Base-by-base conservation (phyloP, 23 red algal genomes). In the Gracilaria gracilis region DNA sequence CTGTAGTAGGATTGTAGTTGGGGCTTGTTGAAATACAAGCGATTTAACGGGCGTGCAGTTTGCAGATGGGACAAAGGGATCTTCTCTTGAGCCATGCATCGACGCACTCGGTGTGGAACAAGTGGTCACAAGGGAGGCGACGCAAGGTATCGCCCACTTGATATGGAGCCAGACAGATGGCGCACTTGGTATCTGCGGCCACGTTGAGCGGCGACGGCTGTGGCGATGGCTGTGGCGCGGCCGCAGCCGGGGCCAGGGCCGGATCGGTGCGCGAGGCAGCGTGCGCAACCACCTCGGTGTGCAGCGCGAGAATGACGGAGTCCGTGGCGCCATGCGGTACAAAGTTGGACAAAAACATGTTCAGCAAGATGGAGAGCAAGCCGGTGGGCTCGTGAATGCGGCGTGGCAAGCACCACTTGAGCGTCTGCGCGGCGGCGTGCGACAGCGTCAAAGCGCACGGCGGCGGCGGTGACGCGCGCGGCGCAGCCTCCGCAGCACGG, bases 61-160 rank as follows among this genome's bases (percentile, higher is more conserved):
- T 89, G 85, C 85, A 89, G 4, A 89, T 80, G 33, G 85, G 85
- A 53, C 85, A 89, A 23, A 79, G 65, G 32, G 37, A 76, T 15
- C 71, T 61, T 51, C 51, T 89, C 24, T 80, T 57, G 46, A 89
- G 71, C 85, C 85, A 89, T 57, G 61, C 50, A 38, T 89, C 85
- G 34, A 89, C 74, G 40, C 85, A 89, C 85, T 89, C 70, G 32
- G 85, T 58, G 54, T 89, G 85, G 49, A 89, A 89, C 20, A 58
- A 40, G 38, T 89, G 85, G 32, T 61, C 54, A 49, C 85, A 89
- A 2, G 49, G 50, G 13, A 89, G 71, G 33, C 67, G 85, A 12
- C 85, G 67, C 23, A 80, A n/a, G 7, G 67, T 46, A 4, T 89
- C 85, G 12, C 85, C 70, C 11, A 4, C 3, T 29, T 89, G 37